Percentiles rank a stretch among this genome's conserved stretches.
These are phyloP conservation scores for Chaetomiaceae sp. DNA, from an alignment of 2,329 filamentous ascomycete genomes.

Conservation along the genomic window DNA sequence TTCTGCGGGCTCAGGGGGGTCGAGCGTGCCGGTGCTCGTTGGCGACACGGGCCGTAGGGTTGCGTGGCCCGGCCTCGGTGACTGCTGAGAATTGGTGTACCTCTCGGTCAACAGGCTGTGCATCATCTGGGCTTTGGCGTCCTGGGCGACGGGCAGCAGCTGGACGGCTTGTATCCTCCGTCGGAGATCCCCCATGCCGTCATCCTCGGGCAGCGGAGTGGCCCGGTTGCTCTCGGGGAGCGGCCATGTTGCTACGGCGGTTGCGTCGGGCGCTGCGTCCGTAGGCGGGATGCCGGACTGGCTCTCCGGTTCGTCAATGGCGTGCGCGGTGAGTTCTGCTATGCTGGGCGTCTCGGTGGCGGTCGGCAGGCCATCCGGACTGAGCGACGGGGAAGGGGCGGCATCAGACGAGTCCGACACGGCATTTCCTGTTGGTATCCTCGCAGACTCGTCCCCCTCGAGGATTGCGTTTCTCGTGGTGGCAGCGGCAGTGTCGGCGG, in stretches of 20 bases:
- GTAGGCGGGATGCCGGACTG: not conserved
- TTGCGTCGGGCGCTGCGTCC: not conserved
- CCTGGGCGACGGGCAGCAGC: slow-evolving; percentile 49
- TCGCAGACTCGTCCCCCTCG: slow-evolving; percentile 19
- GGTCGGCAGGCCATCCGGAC: not conserved
- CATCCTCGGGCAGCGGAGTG: slow-evolving; percentile 60
- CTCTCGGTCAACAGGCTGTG: slow-evolving; percentile 66
- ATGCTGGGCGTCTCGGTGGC: not conserved
- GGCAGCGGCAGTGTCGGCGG: slow-evolving; percentile 16
- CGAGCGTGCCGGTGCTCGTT: slow-evolving; percentile 21
- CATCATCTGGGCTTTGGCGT: slow-evolving; percentile 67
- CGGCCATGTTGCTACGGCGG: not conserved
- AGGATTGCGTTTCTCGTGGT: slow-evolving; percentile 26
- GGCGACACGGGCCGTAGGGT: slow-evolving; percentile 27
- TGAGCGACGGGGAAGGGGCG: not conserved
- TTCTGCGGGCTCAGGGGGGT: slow-evolving; percentile 33
- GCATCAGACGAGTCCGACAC: not conserved
- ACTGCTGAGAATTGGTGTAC: slow-evolving; percentile 47
- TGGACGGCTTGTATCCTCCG: slow-evolving; percentile 66
- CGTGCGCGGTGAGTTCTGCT: not conserved
- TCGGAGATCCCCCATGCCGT: slow-evolving; percentile 68
- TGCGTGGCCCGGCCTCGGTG: slow-evolving; percentile 16
- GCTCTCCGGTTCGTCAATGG: not conserved
- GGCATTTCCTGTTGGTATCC: not conserved
- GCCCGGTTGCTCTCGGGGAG: slow-evolving; percentile 1